Evolutionary conservation across 208 protist genomes (phyloP).

Genomic region (Leishmania aethiopica): DNA sequence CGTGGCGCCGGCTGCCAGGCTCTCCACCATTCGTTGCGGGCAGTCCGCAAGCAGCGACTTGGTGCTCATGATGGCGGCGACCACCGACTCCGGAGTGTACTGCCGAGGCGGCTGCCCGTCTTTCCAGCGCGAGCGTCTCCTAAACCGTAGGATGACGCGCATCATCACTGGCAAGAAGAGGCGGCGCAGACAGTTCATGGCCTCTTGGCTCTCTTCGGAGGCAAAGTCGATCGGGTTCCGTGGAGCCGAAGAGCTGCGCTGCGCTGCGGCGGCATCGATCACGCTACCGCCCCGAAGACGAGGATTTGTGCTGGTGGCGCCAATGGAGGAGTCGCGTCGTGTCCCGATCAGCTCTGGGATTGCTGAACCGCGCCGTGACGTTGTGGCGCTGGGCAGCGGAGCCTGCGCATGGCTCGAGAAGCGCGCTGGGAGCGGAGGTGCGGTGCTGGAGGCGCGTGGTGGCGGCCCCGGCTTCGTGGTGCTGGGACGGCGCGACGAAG

Average conservation of each 20-base stretch:
- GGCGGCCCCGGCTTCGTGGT: not conserved
- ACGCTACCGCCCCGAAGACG: slow-evolving; percentile 44
- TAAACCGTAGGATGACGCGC: slow-evolving; percentile 37
- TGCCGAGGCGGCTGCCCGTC: slow-evolving; percentile 47
- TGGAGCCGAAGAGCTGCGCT: slow-evolving; percentile 22
- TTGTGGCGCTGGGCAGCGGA: not conserved
- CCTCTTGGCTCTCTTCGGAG: slow-evolving; percentile 35
- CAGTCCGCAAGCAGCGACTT: slow-evolving; percentile 65
- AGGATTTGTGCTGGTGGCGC: slow-evolving; percentile 55
- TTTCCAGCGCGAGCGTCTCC: slow-evolving; percentile 45
- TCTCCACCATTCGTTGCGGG: slow-evolving; percentile 60
- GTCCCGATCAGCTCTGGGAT: slow-evolving; percentile 28
- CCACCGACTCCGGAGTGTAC: slow-evolving; percentile 70
- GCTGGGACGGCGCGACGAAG: not conserved
- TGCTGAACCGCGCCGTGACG: slow-evolving; percentile 1
- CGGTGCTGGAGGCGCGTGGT: not conserved
- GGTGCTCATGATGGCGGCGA: slow-evolving; percentile 56
- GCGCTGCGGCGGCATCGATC: slow-evolving; percentile 34
- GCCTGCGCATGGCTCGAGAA: not conserved
- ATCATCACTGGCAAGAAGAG: slow-evolving; percentile 69
- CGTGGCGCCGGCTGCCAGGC: slow-evolving; percentile 49
- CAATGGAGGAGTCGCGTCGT: slow-evolving; percentile 61
- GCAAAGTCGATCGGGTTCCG: slow-evolving; percentile 40
- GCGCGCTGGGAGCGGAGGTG: slow-evolving; percentile 7
- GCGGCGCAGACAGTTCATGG: slow-evolving; percentile 45